Conservation (phyloP, 1,284 basidiomycete species). For the Dichomitus squalens region DNA sequence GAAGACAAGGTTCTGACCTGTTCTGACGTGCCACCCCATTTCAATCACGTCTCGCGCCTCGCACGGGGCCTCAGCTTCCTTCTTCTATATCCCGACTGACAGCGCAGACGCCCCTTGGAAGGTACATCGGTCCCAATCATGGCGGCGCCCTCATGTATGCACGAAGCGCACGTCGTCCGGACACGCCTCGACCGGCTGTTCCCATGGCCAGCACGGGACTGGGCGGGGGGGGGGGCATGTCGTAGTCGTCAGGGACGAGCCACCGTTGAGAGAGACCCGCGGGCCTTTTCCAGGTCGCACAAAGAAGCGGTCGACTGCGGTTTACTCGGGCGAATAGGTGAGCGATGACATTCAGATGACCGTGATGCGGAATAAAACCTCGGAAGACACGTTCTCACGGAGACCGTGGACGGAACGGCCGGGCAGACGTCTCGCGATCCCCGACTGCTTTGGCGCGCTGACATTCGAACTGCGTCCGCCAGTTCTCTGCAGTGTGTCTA, state of each 20-base stretch:
- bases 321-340: background rate
- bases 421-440: background rate
- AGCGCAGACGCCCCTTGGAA: background rate
- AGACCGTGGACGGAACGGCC: background rate
- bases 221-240: too few species aligned
- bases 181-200: background rate
- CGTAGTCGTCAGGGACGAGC: background rate
- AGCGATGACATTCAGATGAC: background rate
- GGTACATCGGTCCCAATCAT: conserved; percentile 11
- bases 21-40: too few species aligned
- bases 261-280: background rate
- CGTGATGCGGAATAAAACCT: too few species aligned
- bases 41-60: background rate
- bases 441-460: background rate
- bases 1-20: conserved; percentile 10
- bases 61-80: background rate
- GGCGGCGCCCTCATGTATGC: too few species aligned
- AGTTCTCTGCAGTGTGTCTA: background rate
- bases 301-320: background rate
- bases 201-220: background rate
- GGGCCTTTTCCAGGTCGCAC: background rate
- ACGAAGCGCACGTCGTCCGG: background rate
- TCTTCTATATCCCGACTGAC: background rate
- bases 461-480: background rate
- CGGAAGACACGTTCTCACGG: too few species aligned